A percentile compares a stretch with the other conserved stretches of the same genome.
Conservation (phyloP, 2,329 filamentous ascomycete species). For the Cytospora mali region DNA sequence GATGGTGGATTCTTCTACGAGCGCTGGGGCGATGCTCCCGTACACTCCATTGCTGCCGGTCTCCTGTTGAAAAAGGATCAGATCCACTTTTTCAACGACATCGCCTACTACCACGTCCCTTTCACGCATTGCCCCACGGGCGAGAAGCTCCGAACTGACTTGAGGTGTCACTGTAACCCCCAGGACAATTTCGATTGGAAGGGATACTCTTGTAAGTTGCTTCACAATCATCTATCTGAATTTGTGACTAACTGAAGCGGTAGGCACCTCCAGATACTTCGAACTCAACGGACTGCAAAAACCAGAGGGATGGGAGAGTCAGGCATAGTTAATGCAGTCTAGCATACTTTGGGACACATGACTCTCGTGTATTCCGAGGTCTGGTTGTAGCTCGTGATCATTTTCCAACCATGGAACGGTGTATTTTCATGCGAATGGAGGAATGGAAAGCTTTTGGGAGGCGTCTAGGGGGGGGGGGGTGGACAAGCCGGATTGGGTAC, state of each 20-base stretch:
- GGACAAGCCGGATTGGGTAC: conserved; percentile 18
- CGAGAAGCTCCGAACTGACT: conserved; percentile 78
- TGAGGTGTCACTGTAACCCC: conserved; percentile 93
- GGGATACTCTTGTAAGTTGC: conserved; percentile 84
- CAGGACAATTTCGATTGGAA: conserved; percentile 99
- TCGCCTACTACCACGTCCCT: conserved; percentile 95
- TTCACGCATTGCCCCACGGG: conserved; percentile 97
- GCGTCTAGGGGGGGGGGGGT: conserved; percentile 24
- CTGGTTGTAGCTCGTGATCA: conserved; percentile 3
- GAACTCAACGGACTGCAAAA: conserved; percentile 80
- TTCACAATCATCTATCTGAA: conserved; percentile 25
- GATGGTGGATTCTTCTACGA: conserved; percentile 99
- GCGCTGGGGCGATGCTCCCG: conserved; percentile 95
- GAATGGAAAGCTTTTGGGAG: conserved; percentile 13
- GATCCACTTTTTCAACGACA: conserved; percentile 98
- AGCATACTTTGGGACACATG: not conserved
- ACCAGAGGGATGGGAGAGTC: conserved; percentile 81
- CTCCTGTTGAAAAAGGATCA: conserved; percentile 89
- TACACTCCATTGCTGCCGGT: conserved; percentile 93
- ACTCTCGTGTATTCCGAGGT: conserved; percentile 14
- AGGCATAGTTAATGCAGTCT: conserved; percentile 51
- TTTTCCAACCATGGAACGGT: not conserved
- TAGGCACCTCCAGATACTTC: conserved; percentile 84
- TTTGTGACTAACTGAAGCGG: not conserved
- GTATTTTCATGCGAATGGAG: conserved; percentile 17